Base-by-base conservation (phyloP, 2,329 filamentous ascomycete species). In the Monilinia fructigena region DNA sequence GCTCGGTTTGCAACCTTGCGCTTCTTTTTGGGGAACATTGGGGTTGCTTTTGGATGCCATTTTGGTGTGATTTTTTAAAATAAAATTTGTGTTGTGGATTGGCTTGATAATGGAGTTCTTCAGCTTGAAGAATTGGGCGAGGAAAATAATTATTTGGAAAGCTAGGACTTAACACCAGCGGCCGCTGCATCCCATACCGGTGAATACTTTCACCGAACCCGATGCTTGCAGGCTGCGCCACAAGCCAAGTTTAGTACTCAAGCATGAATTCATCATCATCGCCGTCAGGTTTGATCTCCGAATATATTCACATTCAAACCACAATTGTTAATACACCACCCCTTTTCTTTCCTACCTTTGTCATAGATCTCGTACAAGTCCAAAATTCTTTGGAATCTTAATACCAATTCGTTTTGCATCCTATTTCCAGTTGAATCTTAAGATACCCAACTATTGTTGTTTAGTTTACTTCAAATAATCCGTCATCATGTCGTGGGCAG, bases 401-500 rank as follows among this genome's bases (percentile, higher is more conserved):
- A 35, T 59, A 38, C 28, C 14, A 11, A 38, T 59, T 50, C 20
- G 7, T 20, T 52, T 28, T 50, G 6, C 45, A 38, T 16, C 38
- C 7, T 4, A 59, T n/a, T 8, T 8, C 35, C 23, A 50, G 18
- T 65, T n/a, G 26, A 35, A 26, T 45, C 48, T 31, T 12, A 38
- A 42, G 31, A 65, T 58, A 65, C 7, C 54, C n/a, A 28, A 58
- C 3, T 20, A 48, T 58, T 53, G 18, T 45, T 42, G 55, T 53
- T 7, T 38, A 35, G 28, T 60, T 50, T 38, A 52, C 31, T 50
- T 38, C 28, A 23, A 52, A 55, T 48, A 60, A 67, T 60, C 65
- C 61, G 62, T 74, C 74, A 79, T 71, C 73, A 82, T 82, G 80
- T 82, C 80, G 69, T 82, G 80, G 80, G 80, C 80, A 72, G 80